A percentile compares a stretch with the other conserved stretches of the same genome.
Evolutionary conservation across 805 yeast genomes (phyloP).

Genomic region (Kodamaea restingae): DNA sequence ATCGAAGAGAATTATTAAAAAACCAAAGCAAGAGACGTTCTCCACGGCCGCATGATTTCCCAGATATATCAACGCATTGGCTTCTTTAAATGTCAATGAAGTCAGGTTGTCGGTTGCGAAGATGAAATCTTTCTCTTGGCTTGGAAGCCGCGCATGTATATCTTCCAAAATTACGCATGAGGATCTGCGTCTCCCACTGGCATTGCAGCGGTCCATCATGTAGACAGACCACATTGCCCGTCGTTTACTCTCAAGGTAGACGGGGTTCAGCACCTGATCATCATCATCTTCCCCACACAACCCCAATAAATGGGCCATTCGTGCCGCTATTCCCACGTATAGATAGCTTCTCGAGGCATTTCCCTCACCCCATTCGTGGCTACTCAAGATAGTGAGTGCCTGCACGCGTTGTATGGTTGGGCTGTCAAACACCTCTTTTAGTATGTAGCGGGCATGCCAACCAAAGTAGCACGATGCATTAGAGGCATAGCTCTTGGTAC

Average conservation of each 20-base stretch:
- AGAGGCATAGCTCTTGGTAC: slow-evolving; percentile 16
- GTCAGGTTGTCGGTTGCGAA: slow-evolving; percentile 20
- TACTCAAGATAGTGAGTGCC: slow-evolving; percentile 32
- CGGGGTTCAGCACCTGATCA: slow-evolving; percentile 14
- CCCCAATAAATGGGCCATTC: slow-evolving; percentile 36
- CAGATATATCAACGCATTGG: slow-evolving; percentile 10
- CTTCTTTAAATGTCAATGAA: slow-evolving; percentile 15
- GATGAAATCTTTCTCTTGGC: slow-evolving; percentile 27
- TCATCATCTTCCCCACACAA: slow-evolving; percentile 16
- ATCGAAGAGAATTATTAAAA: slow-evolving; percentile 30
- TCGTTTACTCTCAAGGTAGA: slow-evolving; percentile 28
- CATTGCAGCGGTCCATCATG: slow-evolving; percentile 41
- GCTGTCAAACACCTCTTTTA: slow-evolving; percentile 34
- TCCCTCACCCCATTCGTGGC: slow-evolving; percentile 41
- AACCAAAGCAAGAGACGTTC: slow-evolving; percentile 22
- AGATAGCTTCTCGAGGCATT: slow-evolving; percentile 34
- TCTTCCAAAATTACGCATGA: slow-evolving; percentile 32
- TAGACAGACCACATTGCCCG: slow-evolving; percentile 40
- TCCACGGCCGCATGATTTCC: neutral
- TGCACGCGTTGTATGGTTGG: slow-evolving; percentile 37
- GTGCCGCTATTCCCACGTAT: slow-evolving; percentile 36
- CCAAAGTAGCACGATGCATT: slow-evolving; percentile 37
- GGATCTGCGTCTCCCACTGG: slow-evolving; percentile 32
- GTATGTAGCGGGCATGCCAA: slow-evolving; percentile 30
- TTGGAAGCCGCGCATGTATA: slow-evolving; percentile 28